Evolutionary conservation across 2,329 filamentous ascomycete species (phyloP).

Genomic region (Leptographium wingfieldii): DNA sequence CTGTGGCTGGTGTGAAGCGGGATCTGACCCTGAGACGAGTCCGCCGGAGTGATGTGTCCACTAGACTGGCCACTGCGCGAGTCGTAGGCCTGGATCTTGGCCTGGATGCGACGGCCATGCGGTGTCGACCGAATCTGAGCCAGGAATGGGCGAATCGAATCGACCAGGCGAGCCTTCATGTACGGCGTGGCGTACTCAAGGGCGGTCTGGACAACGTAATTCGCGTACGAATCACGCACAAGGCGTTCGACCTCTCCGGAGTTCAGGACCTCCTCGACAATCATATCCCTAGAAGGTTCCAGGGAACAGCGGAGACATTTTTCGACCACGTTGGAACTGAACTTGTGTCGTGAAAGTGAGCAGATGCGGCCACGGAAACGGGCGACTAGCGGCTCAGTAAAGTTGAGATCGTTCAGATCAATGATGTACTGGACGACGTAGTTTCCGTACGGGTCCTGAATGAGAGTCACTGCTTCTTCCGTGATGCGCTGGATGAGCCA

Average conservation of each 20-base stretch:
- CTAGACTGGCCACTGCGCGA: constrained; percentile 27
- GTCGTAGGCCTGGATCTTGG: constrained; percentile 63
- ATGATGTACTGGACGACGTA: constrained; percentile 99
- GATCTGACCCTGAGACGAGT: constrained; percentile 42
- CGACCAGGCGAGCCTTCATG: constrained; percentile 64
- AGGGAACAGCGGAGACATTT: constrained; percentile 84
- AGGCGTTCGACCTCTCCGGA: constrained; percentile 74
- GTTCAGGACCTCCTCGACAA: constrained; percentile 70
- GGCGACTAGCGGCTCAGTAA: constrained; percentile 77
- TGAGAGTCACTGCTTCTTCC: constrained; percentile 70
- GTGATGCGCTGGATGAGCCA: constrained; percentile 83
- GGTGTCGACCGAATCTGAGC: constrained; percentile 80
- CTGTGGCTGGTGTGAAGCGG: constrained; percentile 29
- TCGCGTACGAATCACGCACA: constrained; percentile 84
- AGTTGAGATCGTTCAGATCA: constrained; percentile 74
- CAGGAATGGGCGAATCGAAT: constrained; percentile 73
- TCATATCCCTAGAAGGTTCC: constrained; percentile 58
- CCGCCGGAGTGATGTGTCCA: constrained; percentile 38
- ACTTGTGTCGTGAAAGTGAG: constrained; percentile 83
- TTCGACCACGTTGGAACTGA: constrained; percentile 98
- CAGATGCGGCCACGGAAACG: constrained; percentile 65
- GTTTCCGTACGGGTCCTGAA: constrained; percentile 96
- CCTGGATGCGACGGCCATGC: constrained; percentile 84
- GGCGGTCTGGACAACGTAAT: constrained; percentile 96
- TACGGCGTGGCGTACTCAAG: constrained; percentile 69